A percentile compares a stretch with the other conserved stretches of the same genome.
phyloP scores from a whole-genome alignment of 2,329 filamentous ascomycete species.

The Sordariomycetes sp. region DNA sequence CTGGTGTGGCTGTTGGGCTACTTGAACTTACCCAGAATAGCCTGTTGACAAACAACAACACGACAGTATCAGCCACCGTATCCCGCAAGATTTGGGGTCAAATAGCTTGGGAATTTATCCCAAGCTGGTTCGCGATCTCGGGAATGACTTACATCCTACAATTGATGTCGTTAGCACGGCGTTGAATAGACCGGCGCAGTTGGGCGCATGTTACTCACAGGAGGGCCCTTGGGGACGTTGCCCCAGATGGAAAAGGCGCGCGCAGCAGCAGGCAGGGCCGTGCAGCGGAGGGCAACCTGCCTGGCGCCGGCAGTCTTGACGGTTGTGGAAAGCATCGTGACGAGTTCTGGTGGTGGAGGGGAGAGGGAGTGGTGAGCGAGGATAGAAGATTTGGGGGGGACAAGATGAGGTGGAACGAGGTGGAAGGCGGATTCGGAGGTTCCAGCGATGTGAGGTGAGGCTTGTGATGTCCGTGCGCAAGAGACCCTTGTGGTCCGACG shows the following conservation, averaged over 20 bases:
- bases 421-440: not conserved
- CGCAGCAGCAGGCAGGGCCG: slow-evolving; percentile 26
- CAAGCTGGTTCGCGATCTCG: not conserved
- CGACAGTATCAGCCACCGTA: slow-evolving; percentile 6
- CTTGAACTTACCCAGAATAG: slow-evolving; percentile 65
- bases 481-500: too few species aligned
- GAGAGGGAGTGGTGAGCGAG: slow-evolving; percentile 8
- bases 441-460: too few species aligned
- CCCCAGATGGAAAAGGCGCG: slow-evolving; percentile 76
- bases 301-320: slow-evolving; percentile 41
- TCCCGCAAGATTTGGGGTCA: slow-evolving; percentile 13
- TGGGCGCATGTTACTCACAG: slow-evolving; percentile 48
- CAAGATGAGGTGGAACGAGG: slow-evolving; percentile 1
- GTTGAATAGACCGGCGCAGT: slow-evolving; percentile 1
- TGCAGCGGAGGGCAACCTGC: slow-evolving; percentile 32
- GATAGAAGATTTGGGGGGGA: too few species aligned
- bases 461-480: too few species aligned
- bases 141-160: slow-evolving; percentile 26
- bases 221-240: slow-evolving; percentile 86
- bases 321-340: slow-evolving; percentile 43
- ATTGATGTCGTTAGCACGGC: slow-evolving; percentile 5
- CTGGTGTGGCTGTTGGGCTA: slow-evolving; percentile 6
- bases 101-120: too few species aligned
- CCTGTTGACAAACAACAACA: slow-evolving; percentile 33
- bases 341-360: slow-evolving; percentile 6